Base-by-base conservation (phyloP, 805 yeast species). In the Saccharomyces paradoxus region DNA sequence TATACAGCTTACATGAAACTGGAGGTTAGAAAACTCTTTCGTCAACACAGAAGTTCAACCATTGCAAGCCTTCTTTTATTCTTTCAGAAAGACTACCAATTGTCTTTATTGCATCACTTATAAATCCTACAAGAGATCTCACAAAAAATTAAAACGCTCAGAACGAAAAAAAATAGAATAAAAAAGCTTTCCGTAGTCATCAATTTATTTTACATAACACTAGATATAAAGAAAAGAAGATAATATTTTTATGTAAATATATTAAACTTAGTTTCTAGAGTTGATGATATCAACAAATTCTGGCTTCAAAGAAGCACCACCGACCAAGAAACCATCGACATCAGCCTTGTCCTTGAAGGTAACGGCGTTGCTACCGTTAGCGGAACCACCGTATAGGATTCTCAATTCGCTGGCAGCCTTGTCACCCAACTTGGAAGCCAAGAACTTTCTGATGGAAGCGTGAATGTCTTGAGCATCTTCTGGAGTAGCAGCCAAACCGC, bases 241-340 rank as follows among this genome's bases (percentile, higher is more conserved):
- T 27, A 26, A 47, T 30, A 51, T 29, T 41, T 32, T 47, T 30
- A 32, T 44, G n/a, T 32, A 28, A 46, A 50, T 41, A 51, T 26
- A n/a, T 50, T 48, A 52, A 37, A 37, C 49, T 58, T 82, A 88
- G 72, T 78, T 77, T 86, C 96, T 86, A 53, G 96, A 87, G 80
- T 87, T 92, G 82, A 94, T 81, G 72, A 94, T 94, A 77, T 89
- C 94, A 70, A 89, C 83, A 71, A 94, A 94, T 80, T 94, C 99
- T 63, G 99, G 96, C 83, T 94, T 94, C 76, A 94, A 83, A 49
- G 96, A 89, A 71, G 99, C 99, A 79, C 99, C 99, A 71, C 99
- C 99, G 67, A 94, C 99, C 70, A 94, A 83, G 92, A 91, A 94
- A 53, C 99, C 99, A 71, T 94, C 99, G 61, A 94, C 95, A 71